A percentile compares a stretch with the other conserved stretches of the same genome.
phyloP scores from a whole-genome alignment of 2,329 filamentous ascomycete species.

The Ophiosphaerella korrae region DNA sequence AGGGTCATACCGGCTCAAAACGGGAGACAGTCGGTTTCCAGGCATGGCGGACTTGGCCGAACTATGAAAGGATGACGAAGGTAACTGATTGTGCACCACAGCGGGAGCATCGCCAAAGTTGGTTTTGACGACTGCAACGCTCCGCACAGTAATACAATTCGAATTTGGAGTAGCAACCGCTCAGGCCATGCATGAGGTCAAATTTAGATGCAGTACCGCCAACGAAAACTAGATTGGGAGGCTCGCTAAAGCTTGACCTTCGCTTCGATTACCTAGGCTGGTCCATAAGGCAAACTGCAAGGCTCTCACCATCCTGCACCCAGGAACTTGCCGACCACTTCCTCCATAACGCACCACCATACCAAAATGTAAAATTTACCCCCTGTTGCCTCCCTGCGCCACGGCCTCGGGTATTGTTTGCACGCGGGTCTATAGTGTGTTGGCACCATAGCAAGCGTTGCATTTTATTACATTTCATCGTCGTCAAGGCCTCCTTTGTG shows the following conservation, averaged over 20 bases:
- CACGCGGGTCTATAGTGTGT: no score
- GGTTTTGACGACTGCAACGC: not conserved
- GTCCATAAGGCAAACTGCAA: constrained; percentile 11
- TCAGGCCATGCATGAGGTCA: no score
- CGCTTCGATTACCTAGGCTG: not conserved
- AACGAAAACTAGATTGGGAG: no score
- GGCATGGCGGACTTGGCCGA: constrained; percentile 12
- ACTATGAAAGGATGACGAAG: constrained; percentile 4
- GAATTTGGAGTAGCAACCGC: not conserved
- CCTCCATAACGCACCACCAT: not conserved
- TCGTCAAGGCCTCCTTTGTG: no score
- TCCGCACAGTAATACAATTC: not conserved
- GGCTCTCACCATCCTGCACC: constrained; percentile 1
- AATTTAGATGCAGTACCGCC: no score
- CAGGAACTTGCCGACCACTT: not conserved
- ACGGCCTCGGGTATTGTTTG: no score
- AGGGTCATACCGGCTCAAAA: constrained; percentile 11
- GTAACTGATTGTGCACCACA: not conserved
- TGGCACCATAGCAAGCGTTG: no score
- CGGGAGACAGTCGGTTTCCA: constrained; percentile 8
- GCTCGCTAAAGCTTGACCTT: not conserved
- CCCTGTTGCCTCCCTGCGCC: not conserved
- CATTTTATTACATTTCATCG: no score
- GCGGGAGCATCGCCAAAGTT: constrained; percentile 2
- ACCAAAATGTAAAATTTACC: not conserved